Evolutionary conservation across 495 filamentous ascomycete species (phyloP), one percentile per base, ranked within the genome.

Genomic region (Trichoderma parareesei): DNA sequence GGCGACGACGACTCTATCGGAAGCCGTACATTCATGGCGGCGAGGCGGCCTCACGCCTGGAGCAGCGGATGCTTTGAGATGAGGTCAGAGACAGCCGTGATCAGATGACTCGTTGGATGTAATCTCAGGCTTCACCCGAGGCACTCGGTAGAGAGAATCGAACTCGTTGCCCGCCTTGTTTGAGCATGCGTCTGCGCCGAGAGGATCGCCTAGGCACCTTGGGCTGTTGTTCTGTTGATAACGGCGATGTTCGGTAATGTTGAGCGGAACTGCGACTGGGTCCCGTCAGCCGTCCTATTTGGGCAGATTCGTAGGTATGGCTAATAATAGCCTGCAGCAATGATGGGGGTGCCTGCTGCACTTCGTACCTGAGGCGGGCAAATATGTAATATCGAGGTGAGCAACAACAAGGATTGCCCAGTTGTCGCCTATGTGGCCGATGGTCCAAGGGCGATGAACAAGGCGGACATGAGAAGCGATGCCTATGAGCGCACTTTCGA

Each of bases 11-110:
- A 85, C 73, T 96, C 91, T 69, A 98, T 91, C 67, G 88, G 83
- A 53, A 88, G 89, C 68, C 94, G 82, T 64, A 92, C 96, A 72
- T 98, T 95, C 94, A 98, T 98, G 61, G 69, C 81, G 75, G 66
- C 38, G 65, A 48, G 38, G 60, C 38, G 41, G 38, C 38, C n/a
- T 62, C 35, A 37, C 53, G 27, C 27, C 27, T 0, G 2, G 27
- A 27, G 27, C 27, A 27, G 27, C 27, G 4, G 10, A 18, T 8
- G 48, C 48, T 20, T 20, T 20, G 27, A 33, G 48, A 20, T 33
- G 53, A 57, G 27, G 2, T 3, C 13, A 11, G 2, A 16, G 16
- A 27, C 1, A 57, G 5, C 1, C 2, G 35, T 11, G 20, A 35
- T 33, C 35, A 33, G 18, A 57, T 27, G 27, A 27, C 27, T 27